Conservation (phyloP, 2,329 filamentous ascomycete genomes). For the Epichloe festucae region DNA sequence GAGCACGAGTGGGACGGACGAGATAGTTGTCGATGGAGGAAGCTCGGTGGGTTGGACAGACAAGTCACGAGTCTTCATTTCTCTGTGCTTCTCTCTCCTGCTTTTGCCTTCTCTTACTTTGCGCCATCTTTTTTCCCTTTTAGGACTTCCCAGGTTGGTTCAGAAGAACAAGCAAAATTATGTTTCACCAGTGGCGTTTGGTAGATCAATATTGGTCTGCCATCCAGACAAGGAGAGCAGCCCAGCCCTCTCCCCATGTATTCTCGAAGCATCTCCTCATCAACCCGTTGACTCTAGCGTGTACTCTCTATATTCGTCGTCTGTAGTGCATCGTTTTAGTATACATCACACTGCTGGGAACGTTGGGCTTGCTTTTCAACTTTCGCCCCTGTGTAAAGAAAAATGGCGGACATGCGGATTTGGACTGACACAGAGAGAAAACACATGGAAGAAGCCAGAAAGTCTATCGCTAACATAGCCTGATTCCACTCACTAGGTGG, state of each 20-base stretch:
- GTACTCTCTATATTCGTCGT: neutral
- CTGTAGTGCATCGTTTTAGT: neutral
- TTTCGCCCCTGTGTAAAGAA: neutral
- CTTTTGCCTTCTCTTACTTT: neutral
- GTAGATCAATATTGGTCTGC: neutral
- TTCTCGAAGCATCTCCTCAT: neutral
- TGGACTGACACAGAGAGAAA: neutral
- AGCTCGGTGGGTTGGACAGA: neutral
- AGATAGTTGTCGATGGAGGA: neutral
- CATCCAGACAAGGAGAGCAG: neutral
- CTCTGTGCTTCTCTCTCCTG: neutral
- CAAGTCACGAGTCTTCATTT: neutral
- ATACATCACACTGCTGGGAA: neutral
- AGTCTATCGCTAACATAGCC: constrained; percentile 15
- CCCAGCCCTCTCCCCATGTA: neutral
- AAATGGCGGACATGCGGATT: neutral
- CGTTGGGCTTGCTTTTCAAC: neutral
- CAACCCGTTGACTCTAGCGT: neutral
- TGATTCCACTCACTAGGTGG: constrained; percentile 41
- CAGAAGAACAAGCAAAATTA: neutral
- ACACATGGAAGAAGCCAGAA: neutral
- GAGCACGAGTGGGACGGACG: neutral
- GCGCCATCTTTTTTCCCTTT: neutral
- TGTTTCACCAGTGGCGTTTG: neutral
- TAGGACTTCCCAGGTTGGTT: neutral